Conservation (phyloP, 139 green algal genomes). For the Micractinium sp. region DNA sequence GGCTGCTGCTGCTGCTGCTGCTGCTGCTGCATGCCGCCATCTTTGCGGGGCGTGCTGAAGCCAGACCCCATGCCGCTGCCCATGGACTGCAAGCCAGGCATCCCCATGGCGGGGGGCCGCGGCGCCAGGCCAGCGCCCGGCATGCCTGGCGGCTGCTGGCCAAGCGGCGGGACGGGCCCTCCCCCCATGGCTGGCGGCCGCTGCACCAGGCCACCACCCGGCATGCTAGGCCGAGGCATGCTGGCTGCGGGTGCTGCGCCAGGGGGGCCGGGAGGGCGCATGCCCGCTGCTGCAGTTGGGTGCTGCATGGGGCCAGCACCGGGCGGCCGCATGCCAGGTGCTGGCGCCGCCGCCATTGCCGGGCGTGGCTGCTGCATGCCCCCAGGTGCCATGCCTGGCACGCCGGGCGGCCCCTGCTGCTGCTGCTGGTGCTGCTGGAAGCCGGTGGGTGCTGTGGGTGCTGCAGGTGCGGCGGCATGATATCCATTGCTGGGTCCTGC, state of each 20-base stretch:
- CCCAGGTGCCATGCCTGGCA: neutral
- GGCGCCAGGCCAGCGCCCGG: neutral
- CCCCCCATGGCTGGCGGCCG: slow-evolving; percentile 8
- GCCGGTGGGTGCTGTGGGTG: neutral
- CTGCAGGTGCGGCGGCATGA: neutral
- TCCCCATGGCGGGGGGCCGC: slow-evolving; percentile 3
- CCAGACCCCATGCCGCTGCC: neutral
- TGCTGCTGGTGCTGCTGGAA: slow-evolving; percentile 10
- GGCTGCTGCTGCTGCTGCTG: slow-evolving; percentile 11
- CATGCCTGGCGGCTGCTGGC: neutral
- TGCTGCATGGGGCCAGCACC: neutral
- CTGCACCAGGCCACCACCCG: neutral
- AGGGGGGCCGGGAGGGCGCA: neutral
- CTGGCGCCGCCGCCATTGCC: neutral
- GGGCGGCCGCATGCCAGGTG: slow-evolving; percentile 6
- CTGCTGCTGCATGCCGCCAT: neutral
- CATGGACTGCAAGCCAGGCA: neutral
- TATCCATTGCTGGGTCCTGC: neutral
- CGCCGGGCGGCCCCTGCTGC: neutral
- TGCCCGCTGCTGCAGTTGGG: neutral
- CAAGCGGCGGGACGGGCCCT: neutral
- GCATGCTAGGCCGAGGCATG: neutral
- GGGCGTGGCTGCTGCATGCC: neutral
- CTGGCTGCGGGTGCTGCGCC: neutral
- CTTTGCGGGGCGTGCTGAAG: slow-evolving; percentile 29